phyloP scores from a whole-genome alignment of 768 basidiomycete genomes.

The Macrolepiota albuminosa region DNA sequence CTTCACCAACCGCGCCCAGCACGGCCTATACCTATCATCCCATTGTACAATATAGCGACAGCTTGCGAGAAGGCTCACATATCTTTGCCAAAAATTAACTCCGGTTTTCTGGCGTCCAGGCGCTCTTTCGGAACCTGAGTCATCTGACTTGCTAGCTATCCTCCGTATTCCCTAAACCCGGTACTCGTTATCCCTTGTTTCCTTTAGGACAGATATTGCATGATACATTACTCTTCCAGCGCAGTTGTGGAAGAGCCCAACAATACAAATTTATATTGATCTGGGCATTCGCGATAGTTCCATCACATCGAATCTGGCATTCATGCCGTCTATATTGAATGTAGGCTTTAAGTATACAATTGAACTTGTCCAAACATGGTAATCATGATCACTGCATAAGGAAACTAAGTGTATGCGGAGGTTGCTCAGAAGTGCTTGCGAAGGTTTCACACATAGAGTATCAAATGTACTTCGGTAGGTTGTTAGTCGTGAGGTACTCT shows the following conservation, averaged over 20 bases:
- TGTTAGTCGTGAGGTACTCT: not conserved
- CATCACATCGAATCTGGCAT: constrained; percentile 2
- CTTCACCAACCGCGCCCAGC: constrained; percentile 44
- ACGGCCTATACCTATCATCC: constrained; percentile 40
- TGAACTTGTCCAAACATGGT: not conserved
- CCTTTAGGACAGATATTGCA: not conserved
- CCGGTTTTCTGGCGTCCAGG: not conserved
- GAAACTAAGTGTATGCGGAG: not conserved
- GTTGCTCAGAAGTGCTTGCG: not conserved
- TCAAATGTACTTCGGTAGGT: not conserved
- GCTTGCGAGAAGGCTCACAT: constrained; percentile 27
- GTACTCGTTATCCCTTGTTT: constrained; percentile 9
- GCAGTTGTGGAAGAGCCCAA: not conserved
- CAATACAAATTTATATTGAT: not conserved
- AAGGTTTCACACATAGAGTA: not conserved
- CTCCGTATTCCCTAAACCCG: constrained; percentile 16
- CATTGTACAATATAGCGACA: constrained; percentile 35
- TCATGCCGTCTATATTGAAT: not conserved
- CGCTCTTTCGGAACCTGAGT: not conserved
- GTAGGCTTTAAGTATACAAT: not conserved
- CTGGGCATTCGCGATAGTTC: constrained; percentile 2
- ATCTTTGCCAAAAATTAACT: not conserved
- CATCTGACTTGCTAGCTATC: constrained; percentile 12
- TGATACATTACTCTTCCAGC: not conserved
- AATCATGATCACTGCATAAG: not conserved